phyloP scores from a whole-genome alignment of 2,329 filamentous ascomycete genomes.

The Hymenoscyphus scutula region DNA sequence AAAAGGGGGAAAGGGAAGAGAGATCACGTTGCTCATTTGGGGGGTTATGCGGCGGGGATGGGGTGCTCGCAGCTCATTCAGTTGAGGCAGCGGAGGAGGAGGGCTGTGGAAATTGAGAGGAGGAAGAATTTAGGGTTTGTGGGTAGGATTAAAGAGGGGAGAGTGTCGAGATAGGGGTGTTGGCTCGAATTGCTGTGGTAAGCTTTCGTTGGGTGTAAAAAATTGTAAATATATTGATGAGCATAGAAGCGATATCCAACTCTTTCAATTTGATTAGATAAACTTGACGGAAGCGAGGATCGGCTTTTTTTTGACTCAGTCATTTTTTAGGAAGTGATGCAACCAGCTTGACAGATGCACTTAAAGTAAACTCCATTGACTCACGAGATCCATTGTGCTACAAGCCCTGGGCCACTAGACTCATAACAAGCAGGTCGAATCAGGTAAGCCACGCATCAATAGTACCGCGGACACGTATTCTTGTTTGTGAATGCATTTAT shows the following conservation, averaged over 20 bases:
- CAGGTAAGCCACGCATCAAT: too few species aligned
- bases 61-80: slow-evolving; percentile 29
- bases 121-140: slow-evolving; percentile 23
- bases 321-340: too few species aligned
- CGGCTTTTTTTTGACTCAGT: too few species aligned
- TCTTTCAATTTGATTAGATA: neutral
- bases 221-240: neutral
- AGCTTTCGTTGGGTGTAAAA: neutral
- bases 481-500: too few species aligned
- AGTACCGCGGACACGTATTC: too few species aligned
- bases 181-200: neutral
- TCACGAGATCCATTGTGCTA: too few species aligned
- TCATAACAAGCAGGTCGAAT: too few species aligned
- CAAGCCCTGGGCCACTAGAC: too few species aligned
- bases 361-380: too few species aligned
- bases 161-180: neutral
- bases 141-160: slow-evolving; percentile 26
- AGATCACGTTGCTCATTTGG: slow-evolving; percentile 42
- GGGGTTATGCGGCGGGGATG: slow-evolving; percentile 37
- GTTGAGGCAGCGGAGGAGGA: slow-evolving; percentile 25
- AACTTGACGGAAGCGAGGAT: too few species aligned
- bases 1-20: too few species aligned
- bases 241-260: neutral
- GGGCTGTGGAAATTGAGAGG: slow-evolving; percentile 27
- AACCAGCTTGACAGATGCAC: too few species aligned